Evolutionary conservation across 805 yeast genomes (phyloP), one percentile per base, ranked within the genome.

Genomic region (Metschnikowia colocasiae): DNA sequence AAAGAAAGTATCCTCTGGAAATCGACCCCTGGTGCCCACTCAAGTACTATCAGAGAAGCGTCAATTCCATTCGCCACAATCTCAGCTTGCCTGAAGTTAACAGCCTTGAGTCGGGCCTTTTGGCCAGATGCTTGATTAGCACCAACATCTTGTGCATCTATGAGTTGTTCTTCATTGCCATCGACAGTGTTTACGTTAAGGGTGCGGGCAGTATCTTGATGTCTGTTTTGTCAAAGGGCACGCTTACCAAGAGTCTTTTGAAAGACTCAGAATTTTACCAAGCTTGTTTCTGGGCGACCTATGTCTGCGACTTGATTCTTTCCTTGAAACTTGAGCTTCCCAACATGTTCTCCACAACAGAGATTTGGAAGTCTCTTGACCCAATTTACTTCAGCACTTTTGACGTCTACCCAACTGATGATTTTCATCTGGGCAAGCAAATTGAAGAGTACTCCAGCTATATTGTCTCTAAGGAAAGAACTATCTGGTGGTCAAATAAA

Each of bases 401-500:
- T 33, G 54, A 47, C 25, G 45, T 40, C 8, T 34, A 33, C 31
- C 22, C 30, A 6, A 23, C 29, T 40, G 45, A 51, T 33, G 27
- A 44, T 40, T 29, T 43, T 12, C 16, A 22, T 15, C 19, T 40
- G 18, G 29, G 25, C 25, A 39, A 46, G n/a, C 32, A 37, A 19
- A 22, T 31, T 9, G 48, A 40, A 15, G 50, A 52, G 13, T 42
- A 42, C 16, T 29, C 52, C 12, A 45, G 48, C 23, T 48, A 44
- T 16, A 26, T 55, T 9, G 51, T 52, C 5, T 32, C 56, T 16
- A 43, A 38, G n/a, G 49, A 55, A 26, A 39, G 48, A 30, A 56
- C 64, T 6, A 48, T 61, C n/a, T 69, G 72, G 73, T 70, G 73
- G 73, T 53, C 62, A 34, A 65, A 67, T 43, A 63, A 65, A 45